Conservation (phyloP, 306 rosid species). For the Prosopis cineraria region DNA sequence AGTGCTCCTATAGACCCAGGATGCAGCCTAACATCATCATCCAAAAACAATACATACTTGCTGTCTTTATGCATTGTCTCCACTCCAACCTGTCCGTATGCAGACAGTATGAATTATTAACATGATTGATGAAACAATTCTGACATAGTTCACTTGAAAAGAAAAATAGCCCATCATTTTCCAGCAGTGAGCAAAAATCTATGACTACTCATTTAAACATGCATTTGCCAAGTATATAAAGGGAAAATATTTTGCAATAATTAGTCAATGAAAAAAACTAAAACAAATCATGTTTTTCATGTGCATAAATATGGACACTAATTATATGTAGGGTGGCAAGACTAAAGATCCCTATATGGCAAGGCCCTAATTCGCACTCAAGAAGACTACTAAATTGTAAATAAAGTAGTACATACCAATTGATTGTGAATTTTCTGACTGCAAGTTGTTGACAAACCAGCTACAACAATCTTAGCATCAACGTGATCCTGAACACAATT, state of each 20-base stretch:
- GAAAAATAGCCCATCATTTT: slow-evolving; percentile 13
- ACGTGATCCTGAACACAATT: slow-evolving; percentile 64
- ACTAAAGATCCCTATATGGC: not conserved
- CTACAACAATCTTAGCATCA: slow-evolving; percentile 75
- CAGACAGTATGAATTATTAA: slow-evolving; percentile 27
- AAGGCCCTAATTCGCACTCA: slow-evolving; percentile 23
- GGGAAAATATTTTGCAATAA: not conserved
- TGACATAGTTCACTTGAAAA: slow-evolving; percentile 16
- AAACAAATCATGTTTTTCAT: slow-evolving; percentile 3
- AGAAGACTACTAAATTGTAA: slow-evolving; percentile 24
- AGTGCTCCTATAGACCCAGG: slow-evolving; percentile 97
- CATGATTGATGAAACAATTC: slow-evolving; percentile 14
- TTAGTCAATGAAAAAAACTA: slow-evolving; percentile 23
- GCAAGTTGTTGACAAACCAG: slow-evolving; percentile 92
- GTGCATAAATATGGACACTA: not conserved
- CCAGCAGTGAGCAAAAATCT: slow-evolving; percentile 12
- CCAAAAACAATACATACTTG: slow-evolving; percentile 89
- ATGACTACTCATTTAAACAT: not conserved
- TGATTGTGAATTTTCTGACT: slow-evolving; percentile 99
- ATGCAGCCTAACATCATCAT: slow-evolving; percentile 94
- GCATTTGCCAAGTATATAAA: slow-evolving; percentile 21
- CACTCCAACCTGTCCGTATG: slow-evolving; percentile 78
- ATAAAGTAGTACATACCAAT: slow-evolving; percentile 53
- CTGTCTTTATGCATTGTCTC: slow-evolving; percentile 81
- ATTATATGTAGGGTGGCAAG: not conserved